Evolutionary conservation across 352 stramenopile genomes (phyloP).

Genomic region (Phytophthora pluvialis): DNA sequence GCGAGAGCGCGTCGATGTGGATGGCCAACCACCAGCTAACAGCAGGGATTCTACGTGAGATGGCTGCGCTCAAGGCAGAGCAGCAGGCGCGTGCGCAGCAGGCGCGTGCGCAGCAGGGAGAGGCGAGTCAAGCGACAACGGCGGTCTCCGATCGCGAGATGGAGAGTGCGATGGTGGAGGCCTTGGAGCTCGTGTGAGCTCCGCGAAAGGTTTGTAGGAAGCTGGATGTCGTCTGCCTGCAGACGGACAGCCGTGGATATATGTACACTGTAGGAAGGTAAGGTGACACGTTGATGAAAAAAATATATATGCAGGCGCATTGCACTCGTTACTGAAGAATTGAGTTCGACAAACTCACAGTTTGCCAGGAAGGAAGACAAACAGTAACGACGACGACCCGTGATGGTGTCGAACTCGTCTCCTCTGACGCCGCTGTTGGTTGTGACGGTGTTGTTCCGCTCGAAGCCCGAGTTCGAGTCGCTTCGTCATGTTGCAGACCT

Average conservation of each 20-base stretch:
- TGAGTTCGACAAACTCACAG: too few species aligned
- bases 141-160: not conserved
- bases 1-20: constrained; percentile 39
- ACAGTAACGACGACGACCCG: too few species aligned
- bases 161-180: not conserved
- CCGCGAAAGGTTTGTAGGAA: not conserved
- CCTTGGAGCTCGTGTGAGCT: not conserved
- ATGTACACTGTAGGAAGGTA: not conserved
- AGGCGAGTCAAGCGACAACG: not conserved
- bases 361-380: too few species aligned
- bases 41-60: constrained; percentile 17
- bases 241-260: not conserved
- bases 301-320: too few species aligned
- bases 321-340: too few species aligned
- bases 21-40: constrained; percentile 25
- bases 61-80: constrained; percentile 23
- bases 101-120: not conserved
- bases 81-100: too few species aligned
- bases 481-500: too few species aligned
- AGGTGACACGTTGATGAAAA: too few species aligned
- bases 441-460: too few species aligned
- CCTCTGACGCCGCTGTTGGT: too few species aligned
- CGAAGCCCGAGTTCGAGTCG: too few species aligned
- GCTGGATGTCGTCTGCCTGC: not conserved
- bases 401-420: too few species aligned